phyloP scores from a whole-genome alignment of 2,329 filamentous ascomycete genomes.

The Monosporascus cannonballus region DNA sequence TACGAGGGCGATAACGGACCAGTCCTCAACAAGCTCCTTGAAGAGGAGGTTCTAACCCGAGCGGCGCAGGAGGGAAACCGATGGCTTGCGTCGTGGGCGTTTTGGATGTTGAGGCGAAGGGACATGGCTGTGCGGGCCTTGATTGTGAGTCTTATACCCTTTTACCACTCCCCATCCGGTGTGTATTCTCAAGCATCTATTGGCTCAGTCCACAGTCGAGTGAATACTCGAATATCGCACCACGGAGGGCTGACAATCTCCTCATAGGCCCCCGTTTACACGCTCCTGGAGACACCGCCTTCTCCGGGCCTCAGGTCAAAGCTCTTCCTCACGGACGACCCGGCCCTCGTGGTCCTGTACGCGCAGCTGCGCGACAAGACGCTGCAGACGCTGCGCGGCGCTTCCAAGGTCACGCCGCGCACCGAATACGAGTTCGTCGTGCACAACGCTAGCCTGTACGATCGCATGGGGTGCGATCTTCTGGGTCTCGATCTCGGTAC shows the following conservation, averaged over 20 bases:
- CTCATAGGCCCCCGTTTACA: constrained; percentile 66
- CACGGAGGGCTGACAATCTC: too few species aligned
- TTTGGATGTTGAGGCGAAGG: constrained; percentile 79
- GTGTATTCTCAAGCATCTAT: too few species aligned
- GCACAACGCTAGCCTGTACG: constrained; percentile 77
- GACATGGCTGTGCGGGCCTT: constrained; percentile 81
- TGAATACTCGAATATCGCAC: neutral
- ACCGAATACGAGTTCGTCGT: constrained; percentile 87
- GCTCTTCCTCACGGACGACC: constrained; percentile 84
- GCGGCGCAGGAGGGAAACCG: constrained; percentile 79
- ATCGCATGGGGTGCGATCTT: constrained; percentile 88
- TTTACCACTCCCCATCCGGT: too few species aligned
- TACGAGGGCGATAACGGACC: constrained; percentile 81
- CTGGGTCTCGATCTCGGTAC: constrained; percentile 78
- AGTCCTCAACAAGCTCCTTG: constrained; percentile 65
- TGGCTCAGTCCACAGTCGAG: too few species aligned
- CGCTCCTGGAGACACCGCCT: constrained; percentile 62
- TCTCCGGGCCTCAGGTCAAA: constrained; percentile 67
- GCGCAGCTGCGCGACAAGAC: constrained; percentile 76
- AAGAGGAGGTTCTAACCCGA: constrained; percentile 70
- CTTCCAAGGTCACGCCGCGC: constrained; percentile 69
- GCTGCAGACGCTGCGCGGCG: constrained; percentile 77
- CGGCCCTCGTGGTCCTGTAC: constrained; percentile 81
- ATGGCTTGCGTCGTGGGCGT: constrained; percentile 94
- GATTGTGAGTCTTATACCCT: constrained; percentile 51